These are phyloP conservation scores for Coemansia sp. DNA, from an alignment of 192 early-diverging fungal genomes.

Conservation along the genomic window DNA sequence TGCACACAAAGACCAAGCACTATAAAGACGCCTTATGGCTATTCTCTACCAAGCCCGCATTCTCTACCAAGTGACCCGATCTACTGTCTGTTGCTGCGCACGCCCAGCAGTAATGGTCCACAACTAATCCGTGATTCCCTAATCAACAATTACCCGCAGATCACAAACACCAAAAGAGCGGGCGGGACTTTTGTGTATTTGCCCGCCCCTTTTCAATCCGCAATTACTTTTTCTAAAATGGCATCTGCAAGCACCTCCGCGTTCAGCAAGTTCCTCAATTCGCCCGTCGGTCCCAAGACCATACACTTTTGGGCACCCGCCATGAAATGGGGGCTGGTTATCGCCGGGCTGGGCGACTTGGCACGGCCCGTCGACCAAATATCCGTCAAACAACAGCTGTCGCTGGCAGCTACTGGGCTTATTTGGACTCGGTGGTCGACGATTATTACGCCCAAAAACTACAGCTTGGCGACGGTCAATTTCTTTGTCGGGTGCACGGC, in stretches of 20 bases:
- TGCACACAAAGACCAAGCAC: neutral
- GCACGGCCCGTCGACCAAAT: constrained; percentile 88
- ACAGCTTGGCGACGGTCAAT: constrained; percentile 86
- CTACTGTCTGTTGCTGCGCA: neutral
- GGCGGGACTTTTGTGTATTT: no score
- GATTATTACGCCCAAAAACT: constrained; percentile 94
- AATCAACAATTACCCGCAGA: neutral
- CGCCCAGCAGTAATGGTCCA: neutral
- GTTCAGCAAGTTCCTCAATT: constrained; percentile 72
- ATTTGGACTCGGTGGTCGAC: constrained; percentile 98
- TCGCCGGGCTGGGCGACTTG: constrained; percentile 90
- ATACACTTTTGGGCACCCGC: constrained; percentile 97
- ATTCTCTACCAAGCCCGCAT: neutral
- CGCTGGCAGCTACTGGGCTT: constrained; percentile 88
- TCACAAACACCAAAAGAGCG: no score
- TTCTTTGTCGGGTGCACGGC: constrained; percentile 90
- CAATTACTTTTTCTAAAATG: constrained; percentile 3
- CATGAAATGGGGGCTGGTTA: constrained; percentile 77
- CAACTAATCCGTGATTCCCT: neutral
- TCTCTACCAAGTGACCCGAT: neutral
- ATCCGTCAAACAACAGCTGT: constrained; percentile 79
- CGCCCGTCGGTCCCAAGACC: constrained; percentile 90
- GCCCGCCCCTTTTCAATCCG: no score
- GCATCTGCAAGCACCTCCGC: constrained; percentile 40
- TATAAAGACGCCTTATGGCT: neutral